Percentiles rank a stretch among this genome's conserved stretches.
These are phyloP conservation scores for Colletotrichum tropicale DNA, from an alignment of 2,329 filamentous ascomycete species.

Conservation along the genomic window DNA sequence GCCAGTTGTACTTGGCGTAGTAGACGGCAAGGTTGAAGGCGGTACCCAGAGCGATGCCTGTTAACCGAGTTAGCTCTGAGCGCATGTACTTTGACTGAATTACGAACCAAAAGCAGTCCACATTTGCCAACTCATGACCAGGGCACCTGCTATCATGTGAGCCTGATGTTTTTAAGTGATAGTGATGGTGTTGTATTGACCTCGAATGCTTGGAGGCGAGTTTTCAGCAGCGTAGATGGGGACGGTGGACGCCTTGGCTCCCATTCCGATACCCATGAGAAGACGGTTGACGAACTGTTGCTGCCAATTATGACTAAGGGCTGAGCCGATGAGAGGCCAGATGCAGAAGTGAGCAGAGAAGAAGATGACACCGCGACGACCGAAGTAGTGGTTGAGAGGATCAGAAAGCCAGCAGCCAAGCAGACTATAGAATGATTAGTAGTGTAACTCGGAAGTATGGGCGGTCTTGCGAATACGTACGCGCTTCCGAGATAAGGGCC, in stretches of 20 bases:
- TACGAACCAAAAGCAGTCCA: constrained; percentile 57
- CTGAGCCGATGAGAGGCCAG: constrained; percentile 65
- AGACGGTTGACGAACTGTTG: constrained; percentile 71
- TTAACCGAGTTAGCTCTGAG: neutral
- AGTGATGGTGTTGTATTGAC: constrained; percentile 30
- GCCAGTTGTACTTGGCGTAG: constrained; percentile 35
- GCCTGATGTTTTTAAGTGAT: neutral
- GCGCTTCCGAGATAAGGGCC: constrained; percentile 54
- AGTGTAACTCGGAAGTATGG: neutral
- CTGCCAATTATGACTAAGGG: constrained; percentile 69
- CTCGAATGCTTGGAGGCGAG: constrained; percentile 69
- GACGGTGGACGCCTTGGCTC: constrained; percentile 67
- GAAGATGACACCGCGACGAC: constrained; percentile 71
- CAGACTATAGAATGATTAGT: constrained; percentile 30
- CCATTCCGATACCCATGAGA: constrained; percentile 72
- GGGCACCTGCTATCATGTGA: constrained; percentile 34
- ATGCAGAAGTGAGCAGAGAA: constrained; percentile 66
- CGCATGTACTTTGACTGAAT: too few species aligned
- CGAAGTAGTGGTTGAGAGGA: constrained; percentile 67
- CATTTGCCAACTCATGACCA: constrained; percentile 41
- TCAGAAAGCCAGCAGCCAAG: constrained; percentile 71
- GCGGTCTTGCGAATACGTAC: constrained; percentile 20
- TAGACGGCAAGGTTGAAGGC: constrained; percentile 57
- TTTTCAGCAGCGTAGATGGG: constrained; percentile 80
- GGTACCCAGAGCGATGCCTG: constrained; percentile 57